Evolutionary conservation across 805 yeast species (phyloP).

Genomic region (Metschnikowia similis): DNA sequence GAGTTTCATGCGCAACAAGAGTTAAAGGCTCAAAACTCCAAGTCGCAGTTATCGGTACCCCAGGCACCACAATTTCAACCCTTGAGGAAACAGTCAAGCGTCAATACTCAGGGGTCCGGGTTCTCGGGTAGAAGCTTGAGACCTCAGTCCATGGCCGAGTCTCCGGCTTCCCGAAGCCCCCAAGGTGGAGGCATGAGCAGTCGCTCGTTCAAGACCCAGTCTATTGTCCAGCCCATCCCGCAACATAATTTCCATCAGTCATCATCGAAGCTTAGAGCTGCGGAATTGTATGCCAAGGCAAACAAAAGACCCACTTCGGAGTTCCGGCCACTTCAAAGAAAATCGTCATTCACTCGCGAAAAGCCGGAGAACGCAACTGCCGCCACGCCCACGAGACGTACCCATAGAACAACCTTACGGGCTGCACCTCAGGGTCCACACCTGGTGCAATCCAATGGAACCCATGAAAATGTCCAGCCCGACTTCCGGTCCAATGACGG

Average conservation of each 20-base stretch:
- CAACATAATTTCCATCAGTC: conserved; percentile 39
- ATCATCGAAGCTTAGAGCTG: conserved; percentile 43
- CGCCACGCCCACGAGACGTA: neutral
- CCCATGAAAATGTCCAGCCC: neutral
- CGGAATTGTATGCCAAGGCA: conserved; percentile 52
- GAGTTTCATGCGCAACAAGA: conserved; percentile 14
- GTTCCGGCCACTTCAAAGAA: conserved; percentile 39
- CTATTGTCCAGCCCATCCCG: conserved; percentile 25
- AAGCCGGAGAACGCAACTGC: conserved; percentile 1
- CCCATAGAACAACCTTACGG: conserved; percentile 10
- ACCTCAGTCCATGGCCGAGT: conserved; percentile 27
- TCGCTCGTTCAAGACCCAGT: conserved; percentile 25
- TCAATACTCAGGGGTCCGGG: conserved; percentile 9
- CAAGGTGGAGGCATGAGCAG: conserved; percentile 24
- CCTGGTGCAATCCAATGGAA: neutral
- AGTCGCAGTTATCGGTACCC: neutral
- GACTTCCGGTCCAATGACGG: neutral
- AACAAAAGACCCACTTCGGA: conserved; percentile 37
- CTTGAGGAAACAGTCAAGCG: conserved; percentile 25
- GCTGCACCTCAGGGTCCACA: neutral
- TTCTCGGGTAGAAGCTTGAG: conserved; percentile 29
- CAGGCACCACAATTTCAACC: conserved; percentile 13
- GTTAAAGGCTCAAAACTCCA: conserved; percentile 6
- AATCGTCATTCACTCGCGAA: conserved; percentile 56
- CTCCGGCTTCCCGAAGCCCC: neutral